Evolutionary conservation across 129 eudicot genomes (phyloP), one percentile per base, ranked within the genome.

Genomic region (Rutidosis leptorrhynchoides): DNA sequence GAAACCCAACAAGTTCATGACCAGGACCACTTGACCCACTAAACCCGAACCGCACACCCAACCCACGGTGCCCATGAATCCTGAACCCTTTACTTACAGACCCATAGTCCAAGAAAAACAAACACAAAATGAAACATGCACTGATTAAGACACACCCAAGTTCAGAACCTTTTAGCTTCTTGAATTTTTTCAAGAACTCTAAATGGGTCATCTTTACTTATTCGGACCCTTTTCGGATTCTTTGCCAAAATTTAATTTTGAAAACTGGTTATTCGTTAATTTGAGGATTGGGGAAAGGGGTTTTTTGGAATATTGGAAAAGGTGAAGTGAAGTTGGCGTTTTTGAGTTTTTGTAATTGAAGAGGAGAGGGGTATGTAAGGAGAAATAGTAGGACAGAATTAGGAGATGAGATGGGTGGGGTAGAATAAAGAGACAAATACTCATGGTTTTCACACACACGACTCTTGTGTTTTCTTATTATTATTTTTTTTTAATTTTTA

Each of bases 171-270:
- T 81, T 87, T 75, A 83, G 59, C 20, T 74, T 69, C 81, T 85
- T 91, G 67, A 92, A 54, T 68, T 78, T 88, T 83, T 88, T 91
- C 74, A 92, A 76, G 40, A 88, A 77, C 9, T 88, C 90, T 42
- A 82, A 61, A 29, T 77, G 95, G 76, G 84, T 74, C 85, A 78
- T 74, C 27, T 17, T 58, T 59, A 15, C 27, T 28, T 67, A 25
- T 79, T 72, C 14, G 53, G 68, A 58, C 72, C 75, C 71, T 69
- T 74, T 52, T 17, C 61, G 62, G 77, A 69, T 64, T 70, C 61
- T 70, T 55, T 19, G 10, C 14, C 35, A 58, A 68, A 62, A 54
- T 22, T 10, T n/a, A 52, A 74, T 14, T 56, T 45, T 56, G 49
- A 15, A 16, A 64, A 19, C 25, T 46, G 56, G 72, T 69, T 42